These are phyloP conservation scores for Musa schizocarpa DNA, from an alignment of 176 grass and related monocot species.

Conservation along the genomic window DNA sequence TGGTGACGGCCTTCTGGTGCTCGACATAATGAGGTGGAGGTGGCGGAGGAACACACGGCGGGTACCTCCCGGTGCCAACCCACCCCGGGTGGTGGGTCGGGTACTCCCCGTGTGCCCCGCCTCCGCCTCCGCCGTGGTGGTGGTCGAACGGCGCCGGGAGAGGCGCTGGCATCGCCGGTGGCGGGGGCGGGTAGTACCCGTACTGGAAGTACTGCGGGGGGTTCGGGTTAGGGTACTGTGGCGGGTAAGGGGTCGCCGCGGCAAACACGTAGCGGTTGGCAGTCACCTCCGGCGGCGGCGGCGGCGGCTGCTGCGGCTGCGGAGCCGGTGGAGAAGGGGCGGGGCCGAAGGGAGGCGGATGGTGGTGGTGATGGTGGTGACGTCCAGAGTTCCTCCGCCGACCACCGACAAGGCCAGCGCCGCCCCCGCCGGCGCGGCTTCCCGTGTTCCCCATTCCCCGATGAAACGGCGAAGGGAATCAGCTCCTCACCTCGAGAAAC, in stretches of 20 bases:
- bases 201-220: constrained; percentile 77
- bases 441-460: constrained; percentile 30
- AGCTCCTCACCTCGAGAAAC: neutral
- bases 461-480: neutral
- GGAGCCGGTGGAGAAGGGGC: constrained; percentile 17
- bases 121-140: constrained; percentile 36
- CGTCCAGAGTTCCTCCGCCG: constrained; percentile 4
- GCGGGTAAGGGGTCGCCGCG: constrained; percentile 82
- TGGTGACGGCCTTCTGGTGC: constrained; percentile 33
- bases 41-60: neutral
- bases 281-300: constrained; percentile 6
- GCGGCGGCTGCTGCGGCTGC: constrained; percentile 3
- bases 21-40: constrained; percentile 26
- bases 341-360: neutral
- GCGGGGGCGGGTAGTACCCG: constrained; percentile 55
- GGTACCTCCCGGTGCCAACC: constrained; percentile 6
- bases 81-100: constrained; percentile 16
- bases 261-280: constrained; percentile 86
- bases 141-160: constrained; percentile 82
- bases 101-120: constrained; percentile 21
- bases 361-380: constrained; percentile 11
- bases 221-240: constrained; percentile 66
- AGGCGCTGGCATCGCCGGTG: constrained; percentile 47
- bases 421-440: constrained; percentile 15
- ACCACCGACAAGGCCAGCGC: neutral